A percentile compares a stretch with the other conserved stretches of the same genome.
phyloP scores from a whole-genome alignment of 1,284 basidiomycete species.

The Mycocalia duriaeana region DNA sequence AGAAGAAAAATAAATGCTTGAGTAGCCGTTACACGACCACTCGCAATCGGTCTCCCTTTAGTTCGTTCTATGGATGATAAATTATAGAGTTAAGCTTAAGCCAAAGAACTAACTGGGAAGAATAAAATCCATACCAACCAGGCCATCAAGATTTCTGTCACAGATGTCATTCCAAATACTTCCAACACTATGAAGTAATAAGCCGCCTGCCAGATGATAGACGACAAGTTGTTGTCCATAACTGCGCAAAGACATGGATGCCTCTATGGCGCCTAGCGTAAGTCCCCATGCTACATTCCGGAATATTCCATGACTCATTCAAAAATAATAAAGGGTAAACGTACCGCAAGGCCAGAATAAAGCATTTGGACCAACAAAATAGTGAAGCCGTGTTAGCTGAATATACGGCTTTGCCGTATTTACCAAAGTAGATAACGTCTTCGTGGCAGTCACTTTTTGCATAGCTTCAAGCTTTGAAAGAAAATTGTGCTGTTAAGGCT shows the following conservation, averaged over 20 bases:
- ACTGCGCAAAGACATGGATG: conserved; percentile 22
- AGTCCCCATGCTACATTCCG: conserved; percentile 43
- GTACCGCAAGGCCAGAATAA: too few relatives aligned
- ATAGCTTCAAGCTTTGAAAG: too few relatives aligned
- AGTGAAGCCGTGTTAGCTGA: too few relatives aligned
- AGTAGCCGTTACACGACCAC: conserved; percentile 40
- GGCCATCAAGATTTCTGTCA: conserved; percentile 45
- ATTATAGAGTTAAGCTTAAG: conserved; percentile 1
- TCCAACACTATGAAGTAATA: conserved; percentile 42
- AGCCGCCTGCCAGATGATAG: conserved; percentile 31
- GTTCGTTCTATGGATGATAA: conserved; percentile 34
- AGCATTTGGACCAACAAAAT: too few relatives aligned
- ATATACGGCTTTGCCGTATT: too few relatives aligned
- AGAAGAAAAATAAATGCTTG: conserved; percentile 35
- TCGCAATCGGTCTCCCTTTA: conserved; percentile 40
- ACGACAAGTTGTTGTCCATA: conserved; percentile 28
- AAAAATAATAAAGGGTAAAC: too few relatives aligned
- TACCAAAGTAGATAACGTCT: too few relatives aligned
- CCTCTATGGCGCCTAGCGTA: conserved; percentile 39
- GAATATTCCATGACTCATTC: too few relatives aligned
- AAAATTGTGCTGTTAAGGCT: too few relatives aligned
- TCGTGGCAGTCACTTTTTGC: too few relatives aligned
- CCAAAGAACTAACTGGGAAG: neutral
- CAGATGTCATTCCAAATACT: conserved; percentile 54
- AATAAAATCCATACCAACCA: conserved; percentile 36